phyloP scores from a whole-genome alignment of 495 filamentous ascomycete genomes.

The Thermothielavioides terrestris region DNA sequence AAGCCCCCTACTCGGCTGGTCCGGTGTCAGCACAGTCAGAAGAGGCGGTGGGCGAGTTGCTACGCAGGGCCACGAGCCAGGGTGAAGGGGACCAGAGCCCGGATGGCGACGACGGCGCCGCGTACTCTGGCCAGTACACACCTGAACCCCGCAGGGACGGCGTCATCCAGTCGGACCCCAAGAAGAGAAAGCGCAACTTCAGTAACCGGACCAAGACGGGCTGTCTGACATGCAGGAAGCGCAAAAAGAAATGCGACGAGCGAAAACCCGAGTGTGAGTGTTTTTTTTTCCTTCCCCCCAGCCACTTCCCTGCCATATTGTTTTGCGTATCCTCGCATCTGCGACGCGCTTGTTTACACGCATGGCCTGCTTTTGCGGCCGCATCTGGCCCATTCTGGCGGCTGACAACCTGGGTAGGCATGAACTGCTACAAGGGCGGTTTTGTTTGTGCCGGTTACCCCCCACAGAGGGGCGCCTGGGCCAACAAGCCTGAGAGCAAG shows the following conservation, averaged over 20 bases:
- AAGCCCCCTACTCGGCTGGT: slow-evolving; percentile 32
- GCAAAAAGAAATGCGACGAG: slow-evolving; percentile 99
- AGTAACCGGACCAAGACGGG: slow-evolving; percentile 97
- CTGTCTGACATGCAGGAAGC: slow-evolving; percentile 85
- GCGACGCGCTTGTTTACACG: slow-evolving; percentile 5
- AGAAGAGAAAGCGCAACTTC: slow-evolving; percentile 79
- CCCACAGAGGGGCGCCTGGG: slow-evolving; percentile 63
- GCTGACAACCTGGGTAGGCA: slow-evolving; percentile 50
- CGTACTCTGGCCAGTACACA: slow-evolving; percentile 37
- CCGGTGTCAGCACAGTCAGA: slow-evolving; percentile 36
- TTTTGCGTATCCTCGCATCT: slow-evolving; percentile 3
- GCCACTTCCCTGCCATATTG: background rate
- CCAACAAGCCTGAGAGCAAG: slow-evolving; percentile 47
- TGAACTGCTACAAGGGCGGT: slow-evolving; percentile 84
- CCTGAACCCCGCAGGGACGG: slow-evolving; percentile 41
- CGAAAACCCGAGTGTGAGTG: slow-evolving; percentile 80
- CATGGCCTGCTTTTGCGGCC: slow-evolving; percentile 13
- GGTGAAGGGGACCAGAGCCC: slow-evolving; percentile 39
- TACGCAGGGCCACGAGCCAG: slow-evolving; percentile 33
- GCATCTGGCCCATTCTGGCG: slow-evolving; percentile 4
- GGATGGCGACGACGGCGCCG: slow-evolving; percentile 36
- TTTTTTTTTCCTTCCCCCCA: background rate
- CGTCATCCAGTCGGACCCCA: slow-evolving; percentile 59
- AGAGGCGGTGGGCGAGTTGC: slow-evolving; percentile 35
- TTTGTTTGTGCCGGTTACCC: slow-evolving; percentile 91